Conservation (phyloP, 169 alveolate genomes). For the Plasmodium knowlesi region DNA sequence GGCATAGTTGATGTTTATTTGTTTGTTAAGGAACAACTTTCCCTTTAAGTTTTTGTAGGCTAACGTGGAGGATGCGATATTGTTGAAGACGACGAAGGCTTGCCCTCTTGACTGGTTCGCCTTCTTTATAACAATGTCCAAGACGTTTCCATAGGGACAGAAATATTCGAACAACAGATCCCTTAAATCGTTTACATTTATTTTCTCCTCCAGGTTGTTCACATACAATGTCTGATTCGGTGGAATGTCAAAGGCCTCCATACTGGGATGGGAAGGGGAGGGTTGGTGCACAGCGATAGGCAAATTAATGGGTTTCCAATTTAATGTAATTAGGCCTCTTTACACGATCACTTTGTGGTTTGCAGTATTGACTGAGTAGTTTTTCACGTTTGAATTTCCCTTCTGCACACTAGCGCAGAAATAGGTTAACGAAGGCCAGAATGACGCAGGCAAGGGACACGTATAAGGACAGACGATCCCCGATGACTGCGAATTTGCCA, state of each 20-base stretch:
- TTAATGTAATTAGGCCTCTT: not conserved
- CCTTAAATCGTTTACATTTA: slow-evolving; percentile 81
- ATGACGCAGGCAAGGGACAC: slow-evolving; percentile 91
- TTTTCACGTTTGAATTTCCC: not conserved
- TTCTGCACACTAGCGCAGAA: slow-evolving; percentile 84
- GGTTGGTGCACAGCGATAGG: too few species aligned
- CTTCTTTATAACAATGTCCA: slow-evolving; percentile 83
- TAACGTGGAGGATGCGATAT: slow-evolving; percentile 85
- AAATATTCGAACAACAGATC: slow-evolving; percentile 86
- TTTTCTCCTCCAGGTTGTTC: slow-evolving; percentile 85
- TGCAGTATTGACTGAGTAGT: too few species aligned
- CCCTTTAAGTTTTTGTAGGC: slow-evolving; percentile 88
- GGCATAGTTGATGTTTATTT: slow-evolving; percentile 85
- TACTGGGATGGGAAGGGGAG: not conserved
- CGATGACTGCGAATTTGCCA: slow-evolving; percentile 96
- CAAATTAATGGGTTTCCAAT: not conserved
- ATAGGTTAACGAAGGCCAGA: slow-evolving; percentile 90
- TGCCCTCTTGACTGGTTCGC: slow-evolving; percentile 86
- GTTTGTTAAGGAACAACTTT: slow-evolving; percentile 80
- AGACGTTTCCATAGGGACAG: slow-evolving; percentile 84
- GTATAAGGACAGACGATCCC: slow-evolving; percentile 95
- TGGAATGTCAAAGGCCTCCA: slow-evolving; percentile 78
- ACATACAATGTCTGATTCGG: slow-evolving; percentile 90
- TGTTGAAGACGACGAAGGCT: slow-evolving; percentile 88
- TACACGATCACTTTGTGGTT: too few species aligned